Base-by-base conservation (phyloP, 2,329 filamentous ascomycete species). In the Dryadomyces quercus-mongolicae region DNA sequence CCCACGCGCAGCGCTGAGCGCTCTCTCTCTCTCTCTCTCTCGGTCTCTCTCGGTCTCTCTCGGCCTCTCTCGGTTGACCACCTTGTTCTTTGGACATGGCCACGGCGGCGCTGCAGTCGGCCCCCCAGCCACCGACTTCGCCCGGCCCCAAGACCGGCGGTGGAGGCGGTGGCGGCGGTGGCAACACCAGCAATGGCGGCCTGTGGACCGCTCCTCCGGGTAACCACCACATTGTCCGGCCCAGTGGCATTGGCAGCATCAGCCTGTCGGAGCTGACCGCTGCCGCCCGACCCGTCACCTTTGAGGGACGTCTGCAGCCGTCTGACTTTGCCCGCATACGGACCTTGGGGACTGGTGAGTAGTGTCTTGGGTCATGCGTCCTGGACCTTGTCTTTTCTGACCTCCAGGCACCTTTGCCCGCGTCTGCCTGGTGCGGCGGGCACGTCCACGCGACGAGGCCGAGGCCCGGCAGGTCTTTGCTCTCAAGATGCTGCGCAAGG, bases 401-500 rank as follows among this genome's bases (percentile, higher is more conserved):
- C 36, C 36, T 50, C 50, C 65, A 84, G 85, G 86, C 59, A 90
- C 86, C 13, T 93, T 93, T 72, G 88, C 88, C 60, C 78, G 88
- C 59, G 88, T 93, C 48, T 90, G 85, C 74, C 80, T 92, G 57
- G 86, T 88, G 52, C 81, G 81, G 56, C 78, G 87, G 42, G 75
- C 78, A 45, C 74, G 72, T 53, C 67, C 71, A 54, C 63, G 66
- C 66, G 65, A 59, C 52, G 65, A 76, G 21, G 71, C 71, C 42
- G 80, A 84, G 62, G 72, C 74, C 58, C 74, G 77, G 64, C 78
- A 82, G 61, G 85, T 91, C n/a, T 91, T 84, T 68, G 86, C 86
- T 48, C 76, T 92, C 63, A 92, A 92, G 75, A 88, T 90, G 54
- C 69, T 92, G 60, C 81, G 86, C 58, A 85, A 85, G 65, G 75